phyloP scores from a whole-genome alignment of 768 basidiomycete species.

The Tulasnella sp. region DNA sequence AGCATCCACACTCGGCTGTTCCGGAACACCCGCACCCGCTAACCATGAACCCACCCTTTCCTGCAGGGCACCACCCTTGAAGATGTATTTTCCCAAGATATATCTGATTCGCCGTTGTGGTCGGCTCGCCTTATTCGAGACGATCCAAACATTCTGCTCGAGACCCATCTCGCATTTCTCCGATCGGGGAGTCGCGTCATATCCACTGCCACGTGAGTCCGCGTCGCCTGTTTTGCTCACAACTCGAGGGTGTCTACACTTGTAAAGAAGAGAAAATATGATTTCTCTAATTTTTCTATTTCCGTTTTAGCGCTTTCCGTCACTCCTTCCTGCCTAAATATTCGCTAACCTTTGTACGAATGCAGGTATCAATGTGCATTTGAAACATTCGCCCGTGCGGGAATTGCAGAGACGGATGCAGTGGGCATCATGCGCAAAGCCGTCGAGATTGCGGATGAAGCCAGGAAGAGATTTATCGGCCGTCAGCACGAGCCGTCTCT shows the following conservation, averaged over 20 bases:
- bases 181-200: background rate
- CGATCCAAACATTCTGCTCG: constrained; percentile 32
- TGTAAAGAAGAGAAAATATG: background rate
- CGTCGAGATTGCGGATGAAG: constrained; percentile 40
- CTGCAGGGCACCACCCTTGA: constrained; percentile 66
- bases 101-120: constrained; percentile 48
- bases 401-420: constrained; percentile 34
- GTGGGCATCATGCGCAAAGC: constrained; percentile 40
- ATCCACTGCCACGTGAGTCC: constrained; percentile 4
- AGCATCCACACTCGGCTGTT: too few species aligned
- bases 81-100: constrained; percentile 35
- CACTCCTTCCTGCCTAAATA: background rate
- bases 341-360: background rate
- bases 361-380: constrained; percentile 55
- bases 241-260: background rate
- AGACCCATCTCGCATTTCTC: constrained; percentile 1
- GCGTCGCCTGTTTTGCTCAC: background rate
- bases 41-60: constrained; percentile 45
- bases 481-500: background rate
- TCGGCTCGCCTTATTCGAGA: constrained; percentile 49
- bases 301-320: background rate
- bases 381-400: constrained; percentile 40
- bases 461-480: constrained; percentile 23
- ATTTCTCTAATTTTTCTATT: background rate
- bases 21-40: too few species aligned